phyloP scores from a whole-genome alignment of 768 basidiomycete species.

The Lepiota brunneoincarnata region DNA sequence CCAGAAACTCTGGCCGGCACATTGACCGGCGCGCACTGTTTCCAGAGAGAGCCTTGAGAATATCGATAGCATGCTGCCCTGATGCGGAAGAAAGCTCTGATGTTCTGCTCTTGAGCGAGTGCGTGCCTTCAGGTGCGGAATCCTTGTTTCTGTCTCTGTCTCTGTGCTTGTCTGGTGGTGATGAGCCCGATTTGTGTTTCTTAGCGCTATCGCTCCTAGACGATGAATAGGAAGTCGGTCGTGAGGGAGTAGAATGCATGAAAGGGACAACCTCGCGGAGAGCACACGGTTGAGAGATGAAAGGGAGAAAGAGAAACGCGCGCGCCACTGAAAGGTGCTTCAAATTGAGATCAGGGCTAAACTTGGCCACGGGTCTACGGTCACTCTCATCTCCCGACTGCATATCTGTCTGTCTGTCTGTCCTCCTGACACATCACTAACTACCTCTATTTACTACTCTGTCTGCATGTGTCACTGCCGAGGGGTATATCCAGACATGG shows the following conservation, averaged over 20 bases:
- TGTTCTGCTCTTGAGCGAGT: conserved; percentile 1
- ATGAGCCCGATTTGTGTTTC: background rate
- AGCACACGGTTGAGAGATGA: background rate
- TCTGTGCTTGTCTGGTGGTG: background rate
- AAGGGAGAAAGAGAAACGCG: background rate
- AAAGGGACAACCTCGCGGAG: background rate
- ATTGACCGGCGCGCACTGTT: conserved; percentile 37
- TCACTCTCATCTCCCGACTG: background rate
- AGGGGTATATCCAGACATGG: conserved; percentile 2
- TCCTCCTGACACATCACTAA: conserved; percentile 1
- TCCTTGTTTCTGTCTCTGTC: background rate
- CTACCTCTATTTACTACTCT: conserved; percentile 5
- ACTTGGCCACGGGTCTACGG: conserved; percentile 1
- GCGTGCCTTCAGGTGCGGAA: background rate
- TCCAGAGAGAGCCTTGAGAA: conserved; percentile 31
- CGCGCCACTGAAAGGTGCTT: conserved; percentile 2
- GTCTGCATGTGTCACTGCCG: too few relatives aligned
- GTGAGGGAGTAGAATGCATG: background rate
- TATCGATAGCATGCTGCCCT: conserved; percentile 17
- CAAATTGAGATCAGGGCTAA: conserved; percentile 9
- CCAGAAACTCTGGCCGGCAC: conserved; percentile 45
- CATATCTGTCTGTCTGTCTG: background rate
- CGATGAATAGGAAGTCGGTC: conserved; percentile 1
- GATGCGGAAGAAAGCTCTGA: conserved; percentile 10
- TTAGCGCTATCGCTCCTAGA: background rate